Conservation (phyloP, 2,329 filamentous ascomycete genomes). For the Ustilaginoidea virens region DNA sequence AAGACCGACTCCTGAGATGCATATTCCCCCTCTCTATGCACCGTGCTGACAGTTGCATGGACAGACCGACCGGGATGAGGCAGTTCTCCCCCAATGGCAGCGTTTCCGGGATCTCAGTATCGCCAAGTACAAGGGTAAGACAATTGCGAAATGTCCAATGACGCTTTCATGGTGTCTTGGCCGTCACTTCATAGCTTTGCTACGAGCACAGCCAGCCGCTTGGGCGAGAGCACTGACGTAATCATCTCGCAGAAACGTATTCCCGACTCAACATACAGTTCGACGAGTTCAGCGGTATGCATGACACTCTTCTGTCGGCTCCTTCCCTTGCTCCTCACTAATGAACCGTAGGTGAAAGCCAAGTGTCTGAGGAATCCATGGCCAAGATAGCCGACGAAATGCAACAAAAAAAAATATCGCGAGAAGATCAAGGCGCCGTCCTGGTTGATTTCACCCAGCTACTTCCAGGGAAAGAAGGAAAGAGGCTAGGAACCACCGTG, state of each 20-base stretch:
- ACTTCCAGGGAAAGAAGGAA: conserved; percentile 48
- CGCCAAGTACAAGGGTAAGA: conserved; percentile 37
- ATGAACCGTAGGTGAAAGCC: conserved; percentile 48
- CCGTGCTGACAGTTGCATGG: background rate
- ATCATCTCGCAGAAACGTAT: conserved; percentile 35
- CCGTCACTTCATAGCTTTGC: too few species aligned
- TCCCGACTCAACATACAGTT: conserved; percentile 56
- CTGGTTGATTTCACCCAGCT: conserved; percentile 59
- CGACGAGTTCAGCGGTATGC: conserved; percentile 39
- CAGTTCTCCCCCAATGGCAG: conserved; percentile 46
- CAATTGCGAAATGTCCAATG: background rate
- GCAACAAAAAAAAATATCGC: conserved; percentile 46
- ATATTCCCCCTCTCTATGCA: too few species aligned
- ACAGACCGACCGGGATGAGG: conserved; percentile 45
- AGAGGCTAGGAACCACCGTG: conserved; percentile 54
- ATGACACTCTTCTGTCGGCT: background rate
- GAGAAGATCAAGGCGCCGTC: conserved; percentile 56
- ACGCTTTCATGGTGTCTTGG: too few species aligned
- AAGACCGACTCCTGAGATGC: too few species aligned
- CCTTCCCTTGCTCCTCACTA: background rate
- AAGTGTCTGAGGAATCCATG: conserved; percentile 54
- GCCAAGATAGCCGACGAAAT: conserved; percentile 44
- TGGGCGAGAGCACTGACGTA: conserved; percentile 1
- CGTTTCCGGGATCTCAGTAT: conserved; percentile 54
- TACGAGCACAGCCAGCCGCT: too few species aligned